Evolutionary conservation across 176 grass and related monocot genomes (phyloP), one percentile per base, ranked within the genome.

Genomic region (Oryza glaberrima): DNA sequence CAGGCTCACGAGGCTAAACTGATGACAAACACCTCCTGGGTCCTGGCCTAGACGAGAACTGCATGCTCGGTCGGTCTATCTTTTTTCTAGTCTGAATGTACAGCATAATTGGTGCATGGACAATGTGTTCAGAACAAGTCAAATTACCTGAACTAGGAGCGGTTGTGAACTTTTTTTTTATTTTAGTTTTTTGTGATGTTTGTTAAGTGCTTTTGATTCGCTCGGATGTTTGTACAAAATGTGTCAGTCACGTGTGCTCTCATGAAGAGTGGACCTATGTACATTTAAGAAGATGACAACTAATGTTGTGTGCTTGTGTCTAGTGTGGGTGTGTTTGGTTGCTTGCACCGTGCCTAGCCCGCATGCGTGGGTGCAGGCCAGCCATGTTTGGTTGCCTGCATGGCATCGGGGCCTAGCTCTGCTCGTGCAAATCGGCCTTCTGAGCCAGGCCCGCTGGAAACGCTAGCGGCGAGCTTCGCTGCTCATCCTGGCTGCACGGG

Each of bases 1-100:
- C 69, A 90, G 68, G 76, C 84, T 90, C 76, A 87, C 14, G 64
- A 45, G 22, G 70, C 84, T 90, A 73, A 69, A 65, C 9, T 90
- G 77, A 86, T 69, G 9, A 44, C 11, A 49, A 49, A 5, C 46
- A 20, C 51, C 7, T 32, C 17, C 17, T 32, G 30, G 30, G 30
- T 32, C 30, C 30, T 32, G 30, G 0, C 30, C 30, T 43, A 51
- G 28, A 15, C 41, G 43, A 44, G 43, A 44, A 44, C 43, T 9
- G 43, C 30, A 3, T 32, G 30, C 43, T 70, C 14, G 20, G 11
- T 61, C 12, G 0, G 14, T 22, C 12, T 13, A 49, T 49, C 12
- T 52, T 17, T 36, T 16, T 4, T 56, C 54, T n/a, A 0, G 20
- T 73, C 25, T 69, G 45, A 30, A 76, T 85, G 82, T 85, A 90